These are phyloP conservation scores for Vanderwaltozyma polyspora DNA, from an alignment of 805 yeast genomes.

Conservation along the genomic window DNA sequence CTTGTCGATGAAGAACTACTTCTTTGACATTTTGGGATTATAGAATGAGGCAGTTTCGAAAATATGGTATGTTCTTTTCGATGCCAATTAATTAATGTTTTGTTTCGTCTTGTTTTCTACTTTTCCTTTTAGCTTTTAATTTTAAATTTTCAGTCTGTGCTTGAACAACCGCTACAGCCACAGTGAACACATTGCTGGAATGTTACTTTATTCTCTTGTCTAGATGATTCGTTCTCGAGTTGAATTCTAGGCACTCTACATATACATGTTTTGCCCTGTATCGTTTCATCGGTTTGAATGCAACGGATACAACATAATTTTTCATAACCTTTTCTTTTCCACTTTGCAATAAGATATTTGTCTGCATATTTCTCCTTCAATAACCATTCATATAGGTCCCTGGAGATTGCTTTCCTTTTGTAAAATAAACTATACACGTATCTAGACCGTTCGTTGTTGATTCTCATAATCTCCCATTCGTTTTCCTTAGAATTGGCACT, in stretches of 20 bases:
- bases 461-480: conserved; percentile 56
- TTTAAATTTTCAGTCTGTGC: conserved; percentile 53
- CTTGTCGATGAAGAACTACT: too few relatives aligned
- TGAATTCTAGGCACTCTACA: conserved; percentile 72
- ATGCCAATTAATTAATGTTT: too few relatives aligned
- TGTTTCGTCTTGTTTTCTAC: too few relatives aligned
- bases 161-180: conserved; percentile 80
- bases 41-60: too few relatives aligned
- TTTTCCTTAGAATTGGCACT: conserved; percentile 44
- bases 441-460: conserved; percentile 66
- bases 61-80: too few relatives aligned
- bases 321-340: conserved; percentile 81
- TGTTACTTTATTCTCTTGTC: conserved; percentile 15
- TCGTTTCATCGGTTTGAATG: conserved; percentile 50
- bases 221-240: conserved; percentile 26
- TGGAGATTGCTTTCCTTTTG: conserved; percentile 54
- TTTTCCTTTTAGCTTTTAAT: too few relatives aligned
- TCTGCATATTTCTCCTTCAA: conserved; percentile 58
- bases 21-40: too few relatives aligned
- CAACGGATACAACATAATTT: conserved; percentile 74
- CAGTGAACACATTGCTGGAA: conserved; percentile 60
- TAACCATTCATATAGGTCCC: conserved; percentile 64
- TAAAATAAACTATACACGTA: conserved; percentile 68
- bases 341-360: conserved; percentile 63
- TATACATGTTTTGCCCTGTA: conserved; percentile 62